These are phyloP conservation scores for Dimocarpus longan DNA, from an alignment of 345 rosid species.

Conservation along the genomic window DNA sequence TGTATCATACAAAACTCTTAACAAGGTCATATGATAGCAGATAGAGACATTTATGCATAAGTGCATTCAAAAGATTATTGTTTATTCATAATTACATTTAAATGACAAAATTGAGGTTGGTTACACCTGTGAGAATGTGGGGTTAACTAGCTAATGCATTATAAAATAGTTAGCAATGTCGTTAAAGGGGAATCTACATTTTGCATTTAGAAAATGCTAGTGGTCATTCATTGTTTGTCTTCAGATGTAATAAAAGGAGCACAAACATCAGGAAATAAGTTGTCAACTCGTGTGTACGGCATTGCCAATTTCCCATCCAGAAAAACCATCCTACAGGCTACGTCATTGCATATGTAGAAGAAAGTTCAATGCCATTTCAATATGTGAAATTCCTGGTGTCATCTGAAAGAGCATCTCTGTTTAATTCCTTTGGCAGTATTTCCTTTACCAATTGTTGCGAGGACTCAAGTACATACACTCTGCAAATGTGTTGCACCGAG, in stretches of 20 bases:
- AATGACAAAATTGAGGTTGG: not conserved
- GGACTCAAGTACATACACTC: conserved; percentile 85
- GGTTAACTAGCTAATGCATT: not conserved
- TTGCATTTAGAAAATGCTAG: too few relatives aligned
- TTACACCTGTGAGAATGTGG: not conserved
- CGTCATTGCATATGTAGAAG: not conserved
- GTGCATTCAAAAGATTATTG: not conserved
- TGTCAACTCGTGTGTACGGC: not conserved
- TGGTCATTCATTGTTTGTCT: not conserved
- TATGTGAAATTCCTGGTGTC: not conserved
- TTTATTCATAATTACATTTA: not conserved
- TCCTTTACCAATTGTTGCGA: conserved; percentile 79
- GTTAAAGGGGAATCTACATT: too few relatives aligned
- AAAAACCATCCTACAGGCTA: too few relatives aligned
- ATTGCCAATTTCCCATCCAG: not conserved
- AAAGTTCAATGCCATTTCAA: not conserved
- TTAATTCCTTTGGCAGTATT: conserved; percentile 52
- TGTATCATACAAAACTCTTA: too few relatives aligned
- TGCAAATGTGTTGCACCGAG: conserved; percentile 85
- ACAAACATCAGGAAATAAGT: not conserved
- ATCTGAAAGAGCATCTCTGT: not conserved
- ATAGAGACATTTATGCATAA: too few relatives aligned
- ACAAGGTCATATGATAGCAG: too few relatives aligned
- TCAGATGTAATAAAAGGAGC: not conserved
- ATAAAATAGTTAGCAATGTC: too few relatives aligned